These are phyloP conservation scores for Colletotrichum sp. DNA, from an alignment of 2,329 filamentous ascomycete genomes.

Conservation along the genomic window DNA sequence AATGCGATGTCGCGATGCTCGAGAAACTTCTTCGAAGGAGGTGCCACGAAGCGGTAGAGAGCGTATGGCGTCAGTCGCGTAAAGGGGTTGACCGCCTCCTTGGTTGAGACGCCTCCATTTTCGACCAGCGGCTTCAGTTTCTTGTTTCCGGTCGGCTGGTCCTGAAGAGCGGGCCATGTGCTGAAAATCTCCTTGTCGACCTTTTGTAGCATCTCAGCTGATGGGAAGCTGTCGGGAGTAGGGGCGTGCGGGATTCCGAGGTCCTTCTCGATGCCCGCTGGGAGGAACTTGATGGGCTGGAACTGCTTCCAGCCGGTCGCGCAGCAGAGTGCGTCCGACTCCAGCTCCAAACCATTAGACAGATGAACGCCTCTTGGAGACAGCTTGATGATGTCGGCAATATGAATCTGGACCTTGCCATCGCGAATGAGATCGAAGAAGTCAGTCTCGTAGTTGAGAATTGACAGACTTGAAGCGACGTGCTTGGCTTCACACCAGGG, in stretches of 20 bases:
- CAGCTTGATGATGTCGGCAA: constrained; percentile 55
- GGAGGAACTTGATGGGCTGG: constrained; percentile 57
- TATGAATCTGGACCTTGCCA: constrained; percentile 57
- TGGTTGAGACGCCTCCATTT: constrained; percentile 9
- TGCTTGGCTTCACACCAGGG: constrained; percentile 58
- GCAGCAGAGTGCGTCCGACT: constrained; percentile 57
- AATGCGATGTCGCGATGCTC: constrained; percentile 32
- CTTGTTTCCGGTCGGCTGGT: constrained; percentile 16
- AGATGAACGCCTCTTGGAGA: constrained; percentile 52
- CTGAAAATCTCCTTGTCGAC: constrained; percentile 15
- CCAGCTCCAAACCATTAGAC: constrained; percentile 49
- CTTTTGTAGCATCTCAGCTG: neutral
- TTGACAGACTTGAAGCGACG: constrained; percentile 59
- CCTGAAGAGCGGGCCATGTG: constrained; percentile 8
- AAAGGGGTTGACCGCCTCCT: constrained; percentile 13
- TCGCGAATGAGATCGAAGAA: constrained; percentile 61
- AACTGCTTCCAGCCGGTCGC: constrained; percentile 64
- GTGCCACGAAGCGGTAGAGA: constrained; percentile 34
- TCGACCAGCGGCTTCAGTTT: constrained; percentile 12
- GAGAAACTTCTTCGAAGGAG: constrained; percentile 21
- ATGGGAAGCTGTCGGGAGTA: constrained; percentile 2
- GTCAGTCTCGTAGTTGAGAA: constrained; percentile 63
- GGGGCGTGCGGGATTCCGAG: constrained; percentile 53
- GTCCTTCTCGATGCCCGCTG: constrained; percentile 47
- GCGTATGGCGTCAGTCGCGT: constrained; percentile 21